These are phyloP conservation scores for Beta lomatogona DNA, from an alignment of 179 eudicot genomes.

Conservation along the genomic window DNA sequence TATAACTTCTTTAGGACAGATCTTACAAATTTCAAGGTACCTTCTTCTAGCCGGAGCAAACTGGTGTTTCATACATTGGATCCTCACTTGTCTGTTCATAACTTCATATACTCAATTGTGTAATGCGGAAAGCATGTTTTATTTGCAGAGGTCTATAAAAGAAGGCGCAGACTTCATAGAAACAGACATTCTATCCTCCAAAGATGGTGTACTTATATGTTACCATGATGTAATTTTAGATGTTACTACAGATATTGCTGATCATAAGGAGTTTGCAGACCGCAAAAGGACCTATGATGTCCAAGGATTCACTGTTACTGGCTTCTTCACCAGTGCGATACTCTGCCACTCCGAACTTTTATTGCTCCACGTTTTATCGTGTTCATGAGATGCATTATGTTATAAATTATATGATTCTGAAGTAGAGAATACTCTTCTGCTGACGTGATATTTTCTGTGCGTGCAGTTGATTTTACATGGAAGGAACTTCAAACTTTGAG, in stretches of 20 bases:
- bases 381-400: neutral
- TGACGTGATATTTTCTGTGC: neutral
- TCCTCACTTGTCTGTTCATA: neutral
- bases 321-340: constrained; percentile 57
- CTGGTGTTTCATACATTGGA: neutral
- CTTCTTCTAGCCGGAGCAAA: neutral
- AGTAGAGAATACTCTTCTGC: neutral
- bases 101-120: neutral
- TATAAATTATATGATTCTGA: neutral
- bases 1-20: neutral
- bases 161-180: constrained; percentile 98
- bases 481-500: constrained; percentile 76
- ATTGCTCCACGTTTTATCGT: neutral
- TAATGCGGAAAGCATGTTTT: neutral
- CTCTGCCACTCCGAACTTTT: neutral
- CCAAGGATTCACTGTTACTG: constrained; percentile 72
- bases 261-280: constrained; percentile 65
- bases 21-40: neutral
- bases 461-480: constrained; percentile 89
- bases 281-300: constrained; percentile 83
- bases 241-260: constrained; percentile 66
- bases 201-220: constrained; percentile 86
- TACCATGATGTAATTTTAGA: constrained; percentile 80
- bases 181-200: constrained; percentile 76
- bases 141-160: constrained; percentile 79